These are phyloP conservation scores for Talinum fruticosum DNA, from an alignment of 148 eudicot species.

Conservation along the genomic window DNA sequence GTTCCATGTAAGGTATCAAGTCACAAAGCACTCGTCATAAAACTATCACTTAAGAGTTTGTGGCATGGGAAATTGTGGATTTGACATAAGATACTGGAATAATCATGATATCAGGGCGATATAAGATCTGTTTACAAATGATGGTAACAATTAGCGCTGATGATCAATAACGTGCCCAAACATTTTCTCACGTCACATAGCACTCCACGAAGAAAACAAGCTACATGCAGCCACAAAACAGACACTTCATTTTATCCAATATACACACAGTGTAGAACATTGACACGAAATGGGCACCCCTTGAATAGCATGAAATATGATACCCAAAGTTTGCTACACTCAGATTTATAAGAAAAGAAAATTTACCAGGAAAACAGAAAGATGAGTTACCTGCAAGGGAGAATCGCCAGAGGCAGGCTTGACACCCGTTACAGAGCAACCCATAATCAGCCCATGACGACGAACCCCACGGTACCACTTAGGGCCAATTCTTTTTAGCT, in stretches of 20 bases:
- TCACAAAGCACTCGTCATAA: neutral
- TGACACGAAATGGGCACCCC: neutral
- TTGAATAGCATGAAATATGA: neutral
- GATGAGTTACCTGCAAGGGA: slow-evolving; percentile 67
- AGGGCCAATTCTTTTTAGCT: slow-evolving; percentile 88
- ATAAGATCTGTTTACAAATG: neutral
- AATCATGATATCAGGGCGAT: neutral
- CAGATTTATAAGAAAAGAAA: neutral
- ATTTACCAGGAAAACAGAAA: neutral
- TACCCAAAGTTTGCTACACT: neutral
- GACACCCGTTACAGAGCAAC: slow-evolving; percentile 92
- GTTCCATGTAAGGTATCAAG: neutral
- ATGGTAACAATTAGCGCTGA: neutral
- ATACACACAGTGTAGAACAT: neutral
- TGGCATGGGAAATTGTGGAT: neutral
- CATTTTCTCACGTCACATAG: neutral
- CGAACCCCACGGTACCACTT: slow-evolving; percentile 98
- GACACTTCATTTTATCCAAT: neutral
- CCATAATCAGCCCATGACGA: slow-evolving; percentile 94
- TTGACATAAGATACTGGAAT: neutral
- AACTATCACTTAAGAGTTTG: neutral
- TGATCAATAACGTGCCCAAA: neutral
- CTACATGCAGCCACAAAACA: neutral
- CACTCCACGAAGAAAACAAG: neutral
- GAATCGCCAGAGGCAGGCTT: slow-evolving; percentile 93